Evolutionary conservation across 352 stramenopile genomes (phyloP), one percentile per base, ranked within the genome.

Genomic region (Thraustochytrium aureum): DNA sequence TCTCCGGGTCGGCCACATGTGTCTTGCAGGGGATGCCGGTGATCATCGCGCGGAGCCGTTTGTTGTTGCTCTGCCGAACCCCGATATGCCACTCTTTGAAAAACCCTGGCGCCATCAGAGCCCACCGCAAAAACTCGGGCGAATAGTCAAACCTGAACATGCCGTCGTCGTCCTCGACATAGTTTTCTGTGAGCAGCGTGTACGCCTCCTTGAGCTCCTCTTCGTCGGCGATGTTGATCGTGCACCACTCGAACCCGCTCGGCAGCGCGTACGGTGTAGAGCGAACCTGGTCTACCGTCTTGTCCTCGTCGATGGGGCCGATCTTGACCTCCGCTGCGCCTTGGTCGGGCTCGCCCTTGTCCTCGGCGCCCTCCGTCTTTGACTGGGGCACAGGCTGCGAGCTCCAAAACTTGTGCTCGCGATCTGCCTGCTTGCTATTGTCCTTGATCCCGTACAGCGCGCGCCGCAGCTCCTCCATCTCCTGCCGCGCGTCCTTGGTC

Each of bases 161-260:
- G 81, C 88, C 89, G 86, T 97, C 95, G 85, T 99, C 96, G 86
- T 99, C 97, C 84, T 99, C 96, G 10, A 99, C 96, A 84, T 99
- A 99, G 87, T 99, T 99, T 81, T 95, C 88, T 20, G 90, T 95
- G 2, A 99, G 88, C 41, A 99, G 85, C 6, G 93, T 92, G 85
- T 99, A 99, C 14, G 99, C 87, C 86, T 99, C 94, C 22, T 94
- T 66, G 14, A 86, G 83, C 82, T 83, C 43, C 30, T 74, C 83
- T 20, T 87, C 76, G 81, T 97, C 83, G 60, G 76, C 92, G 1
- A 82, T n/a, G 52, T 87, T 83, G 37, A 88, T 74, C 20, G 47
- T 73, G 65, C 66, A 85, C 96, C 96, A 99, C 69, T 88, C 85
- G 82, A 99, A 99, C 45, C 96, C 96, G 6, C 87, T 81, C 2